A percentile compares a stretch with the other conserved stretches of the same genome.
phyloP scores from a whole-genome alignment of 805 yeast species.

The Wickerhamiella azyma region DNA sequence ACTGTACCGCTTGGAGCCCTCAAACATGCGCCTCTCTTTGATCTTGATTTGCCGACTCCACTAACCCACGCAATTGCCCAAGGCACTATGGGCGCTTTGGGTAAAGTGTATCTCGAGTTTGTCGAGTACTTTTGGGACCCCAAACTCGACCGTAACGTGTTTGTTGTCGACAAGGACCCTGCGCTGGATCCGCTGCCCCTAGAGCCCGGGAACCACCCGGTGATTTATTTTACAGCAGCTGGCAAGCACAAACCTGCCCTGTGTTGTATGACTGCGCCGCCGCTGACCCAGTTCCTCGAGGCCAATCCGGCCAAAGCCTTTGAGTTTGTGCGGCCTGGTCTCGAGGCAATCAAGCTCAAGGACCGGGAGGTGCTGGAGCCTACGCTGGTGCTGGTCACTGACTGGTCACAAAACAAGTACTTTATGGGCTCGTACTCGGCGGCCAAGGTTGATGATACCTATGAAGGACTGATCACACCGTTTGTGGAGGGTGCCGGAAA shows the following conservation, averaged over 20 bases:
- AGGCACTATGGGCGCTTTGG: constrained; percentile 53
- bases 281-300: constrained; percentile 50
- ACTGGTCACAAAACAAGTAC: constrained; percentile 62
- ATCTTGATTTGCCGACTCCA: constrained; percentile 38
- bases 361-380: constrained; percentile 27
- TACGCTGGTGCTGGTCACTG: constrained; percentile 31
- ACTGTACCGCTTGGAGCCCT: constrained; percentile 69
- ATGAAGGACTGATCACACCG: constrained; percentile 45
- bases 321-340: constrained; percentile 43
- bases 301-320: constrained; percentile 39
- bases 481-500: constrained; percentile 44
- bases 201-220: constrained; percentile 41
- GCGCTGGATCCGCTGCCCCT: constrained; percentile 9
- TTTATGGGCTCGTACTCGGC: constrained; percentile 71
- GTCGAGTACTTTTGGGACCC: constrained; percentile 47
- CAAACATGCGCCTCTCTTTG: constrained; percentile 30
- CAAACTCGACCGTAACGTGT: constrained; percentile 34
- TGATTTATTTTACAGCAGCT: constrained; percentile 34
- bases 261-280: constrained; percentile 45
- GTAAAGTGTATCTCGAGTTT: constrained; percentile 62
- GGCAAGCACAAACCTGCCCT: not conserved
- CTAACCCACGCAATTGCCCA: constrained; percentile 30
- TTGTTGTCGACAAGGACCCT: constrained; percentile 28
- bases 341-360: constrained; percentile 21
- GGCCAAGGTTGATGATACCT: constrained; percentile 54